These are phyloP conservation scores for Paramarasmius palmivorus DNA, from an alignment of 1,284 basidiomycete genomes.

Conservation along the genomic window DNA sequence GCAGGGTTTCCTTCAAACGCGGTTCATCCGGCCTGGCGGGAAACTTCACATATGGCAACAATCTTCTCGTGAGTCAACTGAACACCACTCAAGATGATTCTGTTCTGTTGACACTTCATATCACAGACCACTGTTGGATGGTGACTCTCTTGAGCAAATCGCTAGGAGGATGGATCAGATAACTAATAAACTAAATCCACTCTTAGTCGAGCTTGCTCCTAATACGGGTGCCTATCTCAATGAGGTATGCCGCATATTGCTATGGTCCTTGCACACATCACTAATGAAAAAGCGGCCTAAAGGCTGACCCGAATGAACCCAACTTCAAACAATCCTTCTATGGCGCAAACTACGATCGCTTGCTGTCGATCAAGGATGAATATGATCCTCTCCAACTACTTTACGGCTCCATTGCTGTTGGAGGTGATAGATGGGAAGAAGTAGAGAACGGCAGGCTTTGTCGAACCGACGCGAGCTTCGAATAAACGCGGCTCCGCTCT, in stretches of 20 bases:
- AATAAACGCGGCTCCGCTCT: too few relatives aligned
- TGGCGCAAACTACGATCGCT: slow-evolving; percentile 20
- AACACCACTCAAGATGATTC: neutral
- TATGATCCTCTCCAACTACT: slow-evolving; percentile 24
- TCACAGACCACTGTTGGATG: slow-evolving; percentile 3
- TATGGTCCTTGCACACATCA: neutral
- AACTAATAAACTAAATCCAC: slow-evolving; percentile 9
- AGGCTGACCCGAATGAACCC: slow-evolving; percentile 21
- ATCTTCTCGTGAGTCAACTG: slow-evolving; percentile 11
- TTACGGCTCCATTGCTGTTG: slow-evolving; percentile 22
- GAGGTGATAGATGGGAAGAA: slow-evolving; percentile 23
- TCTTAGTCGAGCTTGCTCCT: slow-evolving; percentile 14
- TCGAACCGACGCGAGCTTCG: neutral
- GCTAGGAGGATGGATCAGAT: slow-evolving; percentile 7
- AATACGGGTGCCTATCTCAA: slow-evolving; percentile 19
- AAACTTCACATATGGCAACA: slow-evolving; percentile 12
- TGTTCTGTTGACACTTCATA: neutral
- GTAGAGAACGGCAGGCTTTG: slow-evolving; percentile 20
- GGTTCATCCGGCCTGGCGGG: slow-evolving; percentile 19
- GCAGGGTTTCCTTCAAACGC: slow-evolving; percentile 18
- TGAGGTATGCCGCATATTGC: slow-evolving; percentile 10
- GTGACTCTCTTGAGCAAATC: slow-evolving; percentile 3
- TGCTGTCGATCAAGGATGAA: slow-evolving; percentile 23
- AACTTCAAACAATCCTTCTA: slow-evolving; percentile 23
- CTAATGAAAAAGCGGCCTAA: neutral